Evolutionary conservation across 2,329 filamentous ascomycete genomes (phyloP), one percentile per base, ranked within the genome.

Genomic region (Colletotrichum navitas): DNA sequence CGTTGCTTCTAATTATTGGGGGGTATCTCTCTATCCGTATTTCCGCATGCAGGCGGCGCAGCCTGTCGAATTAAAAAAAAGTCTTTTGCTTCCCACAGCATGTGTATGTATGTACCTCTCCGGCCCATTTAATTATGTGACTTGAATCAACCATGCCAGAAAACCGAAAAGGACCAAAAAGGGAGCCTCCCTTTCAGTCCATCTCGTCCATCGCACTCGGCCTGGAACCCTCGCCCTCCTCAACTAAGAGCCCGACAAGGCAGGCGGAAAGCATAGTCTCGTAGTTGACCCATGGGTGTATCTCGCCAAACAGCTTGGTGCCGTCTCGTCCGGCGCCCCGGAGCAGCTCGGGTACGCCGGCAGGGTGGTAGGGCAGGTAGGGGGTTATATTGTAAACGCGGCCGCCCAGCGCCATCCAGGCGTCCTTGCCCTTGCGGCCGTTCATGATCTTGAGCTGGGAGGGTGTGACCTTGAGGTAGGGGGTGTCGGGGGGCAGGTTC

Each of bases 331-430:
- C 91, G 0, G 91, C 91, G 43, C 85, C 87, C 41, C 89, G 84
- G 80, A 92, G 81, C 73, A 96, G 80, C 82, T 97, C 93, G 5
- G 90, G 89, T 76, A 92, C 89, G 11, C 93, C 96, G 29, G 96
- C 96, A 0, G 96, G 96, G 80, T 99, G 96, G 79, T 94, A 99
- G 1, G 93, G 91, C 45, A 94, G 80, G 79, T 98, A 99, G 0
- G 95, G 94, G 0, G 92, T 92, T 69, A 99, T 91, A 78, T 98
- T 98, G 83, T 98, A 99, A 36, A 98, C 95, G 77, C 93, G 93
- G 1, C 95, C 95, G 72, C 94, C 92, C 72, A 97, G 91, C 1
- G 90, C 93, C 72, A 93, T 97, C 96, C 96, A 99, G 0, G 95
- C 94, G 77, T 97, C 93, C 73, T 89, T 91, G 11, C 94, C 94